phyloP scores from a whole-genome alignment of 768 basidiomycete genomes.

The Auricularia heimuer region DNA sequence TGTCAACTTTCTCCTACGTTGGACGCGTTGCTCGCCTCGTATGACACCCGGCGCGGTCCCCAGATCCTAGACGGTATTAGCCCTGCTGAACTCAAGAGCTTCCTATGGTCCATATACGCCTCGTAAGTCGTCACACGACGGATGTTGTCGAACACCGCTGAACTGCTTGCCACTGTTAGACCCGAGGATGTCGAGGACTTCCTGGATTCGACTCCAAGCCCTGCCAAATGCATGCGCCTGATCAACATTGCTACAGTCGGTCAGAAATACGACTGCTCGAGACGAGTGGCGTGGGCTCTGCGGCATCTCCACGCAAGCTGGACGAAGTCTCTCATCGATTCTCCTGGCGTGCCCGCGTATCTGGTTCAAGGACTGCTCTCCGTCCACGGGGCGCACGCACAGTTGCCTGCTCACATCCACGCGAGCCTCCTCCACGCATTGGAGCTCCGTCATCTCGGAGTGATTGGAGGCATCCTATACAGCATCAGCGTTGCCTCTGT shows the following conservation, averaged over 20 bases:
- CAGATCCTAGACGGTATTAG: not conserved
- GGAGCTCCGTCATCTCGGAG: not conserved
- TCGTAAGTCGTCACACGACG: not conserved
- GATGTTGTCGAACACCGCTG: too few relatives aligned
- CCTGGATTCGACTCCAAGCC: not conserved
- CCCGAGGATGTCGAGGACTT: not conserved
- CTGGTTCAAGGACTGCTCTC: not conserved
- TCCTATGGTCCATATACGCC: not conserved
- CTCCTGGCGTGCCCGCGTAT: not conserved
- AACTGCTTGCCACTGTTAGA: too few relatives aligned
- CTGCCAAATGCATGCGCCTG: not conserved
- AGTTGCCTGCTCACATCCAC: not conserved
- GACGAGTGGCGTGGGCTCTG: not conserved
- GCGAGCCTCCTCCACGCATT: not conserved
- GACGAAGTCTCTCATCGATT: not conserved
- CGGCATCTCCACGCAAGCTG: not conserved
- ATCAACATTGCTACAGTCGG: not conserved
- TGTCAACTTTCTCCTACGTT: not conserved
- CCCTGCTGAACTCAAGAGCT: not conserved
- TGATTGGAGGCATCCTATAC: not conserved
- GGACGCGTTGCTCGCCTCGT: not conserved
- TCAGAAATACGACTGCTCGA: not conserved
- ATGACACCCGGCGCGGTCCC: not conserved
- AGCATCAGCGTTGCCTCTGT: not conserved
- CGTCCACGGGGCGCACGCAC: not conserved